Percentiles rank a stretch among this genome's conserved stretches.
Conservation (phyloP, 306 rosid species). For the Amphicarpaea edgeworthii region DNA sequence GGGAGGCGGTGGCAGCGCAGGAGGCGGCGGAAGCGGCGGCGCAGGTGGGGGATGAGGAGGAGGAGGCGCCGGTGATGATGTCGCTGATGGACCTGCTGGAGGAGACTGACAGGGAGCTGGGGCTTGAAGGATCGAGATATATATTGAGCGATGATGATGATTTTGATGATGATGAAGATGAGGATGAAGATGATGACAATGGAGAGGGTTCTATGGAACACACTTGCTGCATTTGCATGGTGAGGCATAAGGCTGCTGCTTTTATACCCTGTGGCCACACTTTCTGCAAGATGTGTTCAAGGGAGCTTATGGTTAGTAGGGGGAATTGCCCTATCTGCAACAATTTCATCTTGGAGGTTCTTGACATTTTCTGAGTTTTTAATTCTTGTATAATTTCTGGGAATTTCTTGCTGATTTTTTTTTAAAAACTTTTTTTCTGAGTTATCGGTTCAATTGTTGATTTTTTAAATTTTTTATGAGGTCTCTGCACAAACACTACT, state of each 20-base stretch:
- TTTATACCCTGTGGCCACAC: slow-evolving; percentile 78
- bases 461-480: background rate
- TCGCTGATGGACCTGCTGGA: slow-evolving; percentile 89
- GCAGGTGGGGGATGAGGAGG: slow-evolving; percentile 5
- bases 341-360: slow-evolving; percentile 76
- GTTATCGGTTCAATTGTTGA: background rate
- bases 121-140: slow-evolving; percentile 62
- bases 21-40: slow-evolving; percentile 46
- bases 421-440: background rate
- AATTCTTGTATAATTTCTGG: background rate
- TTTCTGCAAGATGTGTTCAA: slow-evolving; percentile 86
- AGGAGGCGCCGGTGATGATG: slow-evolving; percentile 58
- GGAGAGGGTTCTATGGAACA: slow-evolving; percentile 52
- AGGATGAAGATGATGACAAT: slow-evolving; percentile 22
- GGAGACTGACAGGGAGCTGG: slow-evolving; percentile 78
- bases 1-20: slow-evolving; percentile 52
- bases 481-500: no score
- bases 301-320: slow-evolving; percentile 73
- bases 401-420: background rate
- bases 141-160: slow-evolving; percentile 56
- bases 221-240: slow-evolving; percentile 89
- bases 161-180: slow-evolving; percentile 43
- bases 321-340: slow-evolving; percentile 90
- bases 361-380: slow-evolving; percentile 69
- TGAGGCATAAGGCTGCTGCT: slow-evolving; percentile 73